Base-by-base conservation (phyloP, 805 yeast genomes). In the Scheffersomyces stipitis region DNA sequence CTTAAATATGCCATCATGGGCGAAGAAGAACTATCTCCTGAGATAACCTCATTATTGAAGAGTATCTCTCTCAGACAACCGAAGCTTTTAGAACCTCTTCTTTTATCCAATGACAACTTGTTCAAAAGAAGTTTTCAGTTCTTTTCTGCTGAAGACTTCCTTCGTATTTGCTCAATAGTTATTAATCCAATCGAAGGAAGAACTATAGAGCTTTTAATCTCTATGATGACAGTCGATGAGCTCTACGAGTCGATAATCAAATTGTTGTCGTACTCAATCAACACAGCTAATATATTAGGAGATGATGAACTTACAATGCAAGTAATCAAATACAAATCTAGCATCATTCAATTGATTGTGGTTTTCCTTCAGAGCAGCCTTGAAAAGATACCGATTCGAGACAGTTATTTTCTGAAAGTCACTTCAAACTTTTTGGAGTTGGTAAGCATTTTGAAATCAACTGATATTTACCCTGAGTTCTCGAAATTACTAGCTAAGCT, bases 1-100 rank as follows among this genome's bases (percentile, higher is more conserved):
- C 51, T 70, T 28, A 62, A 61, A 30, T 63, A 56, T 44, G 72
- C 75, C 1, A 53, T 70, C 3, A 47, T 62, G 33, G 62, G 59
- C 2, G 59, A 58, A 15, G 75, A 69, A 33, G 61, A 56, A 9
- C 37, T 66, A 17, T 49, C 69, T 1, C 15, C 35, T 1, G 59
- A 55, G 27, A 40, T 62, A 2, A 44, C 41, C 17, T 38, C 34
- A 0, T 44, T 54, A n/a, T 38, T 69, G 12, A 49, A 44, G 16
- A 49, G 42, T 13, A 52, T 64, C 10, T 61, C 71, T 2, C 42
- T 60, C 3, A 32, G 52, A 8, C 50, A 64, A 24, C 69, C 71
- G 1, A 37, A 42, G 5, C 37, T 61, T 4, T 48, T 70, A 26
- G 43, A 40, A 16, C 71, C 73, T 1, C 45, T 71, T 9, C 55